Evolutionary conservation across 768 basidiomycete species (phyloP).

Genomic region (Suillus variegatus): DNA sequence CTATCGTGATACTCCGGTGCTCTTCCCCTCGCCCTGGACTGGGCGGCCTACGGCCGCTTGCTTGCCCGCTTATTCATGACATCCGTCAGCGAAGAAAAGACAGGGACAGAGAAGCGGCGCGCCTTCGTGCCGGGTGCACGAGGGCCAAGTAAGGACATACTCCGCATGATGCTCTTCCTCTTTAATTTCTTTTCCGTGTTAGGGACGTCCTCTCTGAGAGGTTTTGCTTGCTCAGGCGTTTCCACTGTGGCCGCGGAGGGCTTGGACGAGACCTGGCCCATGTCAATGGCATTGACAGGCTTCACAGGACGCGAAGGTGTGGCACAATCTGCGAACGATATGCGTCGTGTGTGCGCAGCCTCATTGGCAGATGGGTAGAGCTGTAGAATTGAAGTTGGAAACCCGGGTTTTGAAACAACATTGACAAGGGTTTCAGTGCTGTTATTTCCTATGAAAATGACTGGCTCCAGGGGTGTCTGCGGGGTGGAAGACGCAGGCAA

Average conservation of each 20-base stretch:
- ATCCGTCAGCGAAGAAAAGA: neutral
- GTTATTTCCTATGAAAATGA: neutral
- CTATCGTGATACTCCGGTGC: neutral
- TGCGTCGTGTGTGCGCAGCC: neutral
- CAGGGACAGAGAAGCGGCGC: conserved; percentile 23
- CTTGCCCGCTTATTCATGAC: neutral
- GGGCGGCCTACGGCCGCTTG: neutral
- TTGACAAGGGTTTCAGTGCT: neutral
- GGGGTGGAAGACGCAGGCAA: neutral
- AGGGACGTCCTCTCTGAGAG: neutral
- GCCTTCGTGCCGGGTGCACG: conserved; percentile 12
- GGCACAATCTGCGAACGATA: neutral
- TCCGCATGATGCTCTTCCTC: conserved; percentile 7
- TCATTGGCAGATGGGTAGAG: neutral
- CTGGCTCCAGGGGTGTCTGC: neutral
- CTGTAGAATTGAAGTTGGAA: neutral
- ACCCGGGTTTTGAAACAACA: neutral
- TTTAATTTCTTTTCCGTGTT: neutral
- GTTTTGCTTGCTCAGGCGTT: neutral
- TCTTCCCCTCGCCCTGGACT: neutral
- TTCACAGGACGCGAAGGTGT: neutral
- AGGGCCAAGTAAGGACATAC: conserved; percentile 15
- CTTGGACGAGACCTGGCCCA: conserved; percentile 4
- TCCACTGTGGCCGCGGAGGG: neutral
- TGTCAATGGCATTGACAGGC: neutral